phyloP scores from a whole-genome alignment of 345 rosid species.

The Cochlearia excelsa region DNA sequence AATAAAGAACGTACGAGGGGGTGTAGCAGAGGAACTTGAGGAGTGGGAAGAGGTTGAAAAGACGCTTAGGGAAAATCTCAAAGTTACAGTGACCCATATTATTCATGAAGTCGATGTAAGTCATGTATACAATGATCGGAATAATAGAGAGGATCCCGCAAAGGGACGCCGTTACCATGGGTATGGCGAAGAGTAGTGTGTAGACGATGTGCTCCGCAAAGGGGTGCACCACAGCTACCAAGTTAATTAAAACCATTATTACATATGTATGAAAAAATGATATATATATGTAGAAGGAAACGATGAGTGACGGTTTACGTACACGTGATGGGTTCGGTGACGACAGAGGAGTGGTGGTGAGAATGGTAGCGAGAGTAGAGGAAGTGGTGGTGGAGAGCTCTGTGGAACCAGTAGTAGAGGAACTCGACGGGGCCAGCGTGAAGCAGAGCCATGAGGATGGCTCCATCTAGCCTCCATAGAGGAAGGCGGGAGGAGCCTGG shows the following conservation, averaged over 20 bases:
- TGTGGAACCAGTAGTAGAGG: slow-evolving; percentile 75
- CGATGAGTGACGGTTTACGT: slow-evolving; percentile 7
- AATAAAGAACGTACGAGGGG: slow-evolving; percentile 31
- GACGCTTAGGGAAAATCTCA: slow-evolving; percentile 36
- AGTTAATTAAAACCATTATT: too few relatives aligned
- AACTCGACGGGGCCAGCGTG: slow-evolving; percentile 83
- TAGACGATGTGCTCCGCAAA: slow-evolving; percentile 62
- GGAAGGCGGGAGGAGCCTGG: slow-evolving; percentile 42
- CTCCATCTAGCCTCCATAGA: slow-evolving; percentile 60
- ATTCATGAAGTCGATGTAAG: slow-evolving; percentile 38
- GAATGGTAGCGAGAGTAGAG: slow-evolving; percentile 88
- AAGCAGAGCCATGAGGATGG: slow-evolving; percentile 33
- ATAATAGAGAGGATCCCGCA: slow-evolving; percentile 23
- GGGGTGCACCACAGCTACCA: slow-evolving; percentile 46
- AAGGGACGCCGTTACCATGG: slow-evolving; percentile 29
- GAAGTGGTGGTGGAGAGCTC: slow-evolving; percentile 73
- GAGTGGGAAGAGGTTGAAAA: slow-evolving; percentile 36
- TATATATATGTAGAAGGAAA: background rate
- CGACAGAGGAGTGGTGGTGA: slow-evolving; percentile 81
- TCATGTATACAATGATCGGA: slow-evolving; percentile 21
- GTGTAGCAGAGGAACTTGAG: slow-evolving; percentile 37
- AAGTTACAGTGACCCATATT: slow-evolving; percentile 43
- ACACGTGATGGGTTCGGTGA: slow-evolving; percentile 77
- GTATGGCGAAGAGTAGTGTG: slow-evolving; percentile 49
- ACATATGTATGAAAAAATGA: too few relatives aligned